Base-by-base conservation (phyloP, 192 early-diverging fungal genomes). In the Coemansia sp. region DNA sequence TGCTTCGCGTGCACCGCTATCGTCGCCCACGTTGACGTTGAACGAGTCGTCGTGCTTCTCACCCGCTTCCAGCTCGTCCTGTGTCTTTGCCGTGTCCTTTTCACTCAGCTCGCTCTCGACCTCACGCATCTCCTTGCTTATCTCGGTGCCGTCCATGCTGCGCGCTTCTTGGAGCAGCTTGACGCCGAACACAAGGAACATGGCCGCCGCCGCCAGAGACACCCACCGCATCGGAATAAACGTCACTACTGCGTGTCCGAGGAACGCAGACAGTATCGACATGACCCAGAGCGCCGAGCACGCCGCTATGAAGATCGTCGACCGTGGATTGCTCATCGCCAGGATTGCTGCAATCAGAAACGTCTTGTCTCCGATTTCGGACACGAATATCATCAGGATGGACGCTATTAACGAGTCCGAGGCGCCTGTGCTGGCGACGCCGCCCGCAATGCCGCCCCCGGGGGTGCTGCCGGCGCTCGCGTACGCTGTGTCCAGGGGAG, bases 341-440 rank as follows among this genome's bases (percentile, higher is more conserved):
- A 99, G 91, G 66, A 99, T 94, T 6, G 95, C 97, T 11, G 95
- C 95, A 63, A 99, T 98, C 62, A 99, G 87, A 71, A 99, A 99
- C 18, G 97, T 99, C 81, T 99, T 99, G 89, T 99, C 97, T 61
- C 97, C 97, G 69, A 99, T 95, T 75, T 99, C 97, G 14, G 94
- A 95, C 43, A 97, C 91, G 20, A 97, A 84, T 48, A 97, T 99
- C 87, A 99, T 95, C 59, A 92, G 71, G 49, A 96, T 85, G 20
- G 81, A 84, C 21, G 81, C 81, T 18, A 79, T n/a, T 41, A 84
- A 68, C 61, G 81, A 84, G 68, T 84, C 81, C 0, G 80, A 77
- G 3, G 71, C 63, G 55, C 38, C 44, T 39, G 52, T 16, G 44
- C 51, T 60, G 8, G 35, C 59, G 41, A 57, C 45, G 24, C 12